phyloP scores from a whole-genome alignment of 345 rosid genomes.

The Gossypium mustelinum region DNA sequence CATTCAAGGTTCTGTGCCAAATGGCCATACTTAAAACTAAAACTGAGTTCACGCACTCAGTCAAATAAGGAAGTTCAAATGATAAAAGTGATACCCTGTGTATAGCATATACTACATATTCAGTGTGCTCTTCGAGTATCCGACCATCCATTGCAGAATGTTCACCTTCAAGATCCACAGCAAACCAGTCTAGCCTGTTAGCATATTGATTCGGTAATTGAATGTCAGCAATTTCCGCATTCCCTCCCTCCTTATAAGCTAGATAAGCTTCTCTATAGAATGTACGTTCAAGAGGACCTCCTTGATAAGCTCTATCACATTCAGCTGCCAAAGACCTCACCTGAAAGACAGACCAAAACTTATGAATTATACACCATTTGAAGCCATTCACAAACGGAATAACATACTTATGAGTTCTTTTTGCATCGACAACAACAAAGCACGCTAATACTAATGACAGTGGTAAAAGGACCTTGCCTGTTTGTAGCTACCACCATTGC shows the following conservation, averaged over 20 bases:
- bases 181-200: slow-evolving; percentile 81
- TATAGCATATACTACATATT: slow-evolving; percentile 96
- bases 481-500: slow-evolving; percentile 96
- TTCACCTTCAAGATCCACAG: slow-evolving; percentile 99
- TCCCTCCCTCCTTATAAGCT: slow-evolving; percentile 47
- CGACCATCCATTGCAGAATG: slow-evolving; percentile 99
- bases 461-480: slow-evolving; percentile 49
- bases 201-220: slow-evolving; percentile 58
- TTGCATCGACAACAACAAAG: not conserved
- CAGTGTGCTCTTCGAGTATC: slow-evolving; percentile 93
- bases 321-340: slow-evolving; percentile 94
- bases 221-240: slow-evolving; percentile 35
- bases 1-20: slow-evolving; percentile 2
- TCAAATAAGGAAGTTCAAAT: slow-evolving; percentile 22
- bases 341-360: slow-evolving; percentile 32
- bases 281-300: slow-evolving; percentile 71
- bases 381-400: not conserved
- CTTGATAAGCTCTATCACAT: slow-evolving; percentile 88
- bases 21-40: not conserved
- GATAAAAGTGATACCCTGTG: slow-evolving; percentile 63
- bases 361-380: not conserved
- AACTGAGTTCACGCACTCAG: not conserved
- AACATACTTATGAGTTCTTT: not conserved
- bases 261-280: slow-evolving; percentile 67
- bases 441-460: not conserved